These are phyloP conservation scores for Podospora bellae-mahoneyi DNA, from an alignment of 495 filamentous ascomycete genomes.

Conservation along the genomic window DNA sequence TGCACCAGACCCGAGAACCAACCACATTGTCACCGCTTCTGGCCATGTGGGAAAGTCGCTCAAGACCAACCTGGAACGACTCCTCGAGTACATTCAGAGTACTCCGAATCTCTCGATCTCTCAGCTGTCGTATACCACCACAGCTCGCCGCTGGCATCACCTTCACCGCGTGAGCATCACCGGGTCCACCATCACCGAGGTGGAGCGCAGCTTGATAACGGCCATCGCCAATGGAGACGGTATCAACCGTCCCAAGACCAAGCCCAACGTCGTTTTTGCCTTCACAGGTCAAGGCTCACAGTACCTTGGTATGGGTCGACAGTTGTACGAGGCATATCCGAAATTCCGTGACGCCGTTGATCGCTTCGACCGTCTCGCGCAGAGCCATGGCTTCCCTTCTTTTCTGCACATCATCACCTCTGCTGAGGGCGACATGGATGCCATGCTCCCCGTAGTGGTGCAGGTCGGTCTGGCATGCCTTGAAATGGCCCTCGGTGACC, in stretches of 20 bases:
- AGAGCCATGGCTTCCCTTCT: slow-evolving; percentile 62
- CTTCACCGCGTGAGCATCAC: slow-evolving; percentile 73
- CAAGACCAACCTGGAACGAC: slow-evolving; percentile 41
- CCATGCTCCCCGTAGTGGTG: slow-evolving; percentile 64
- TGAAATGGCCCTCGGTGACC: slow-evolving; percentile 73
- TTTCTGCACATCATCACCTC: slow-evolving; percentile 61
- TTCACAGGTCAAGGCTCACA: slow-evolving; percentile 69
- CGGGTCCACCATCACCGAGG: slow-evolving; percentile 59
- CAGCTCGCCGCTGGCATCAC: slow-evolving; percentile 42
- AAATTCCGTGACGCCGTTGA: slow-evolving; percentile 63
- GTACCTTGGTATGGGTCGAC: slow-evolving; percentile 60
- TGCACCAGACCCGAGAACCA: slow-evolving; percentile 41
- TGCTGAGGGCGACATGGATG: slow-evolving; percentile 50
- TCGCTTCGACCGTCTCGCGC: slow-evolving; percentile 62
- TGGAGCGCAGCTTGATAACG: slow-evolving; percentile 57
- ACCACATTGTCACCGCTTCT: slow-evolving; percentile 50
- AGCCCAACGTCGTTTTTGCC: slow-evolving; percentile 57
- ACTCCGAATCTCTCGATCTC: slow-evolving; percentile 45
- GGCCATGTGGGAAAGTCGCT: slow-evolving; percentile 50
- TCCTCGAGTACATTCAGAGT: slow-evolving; percentile 46
- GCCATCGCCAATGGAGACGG: slow-evolving; percentile 9
- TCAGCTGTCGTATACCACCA: slow-evolving; percentile 19
- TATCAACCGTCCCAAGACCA: slow-evolving; percentile 48
- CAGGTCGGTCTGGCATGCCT: slow-evolving; percentile 71
- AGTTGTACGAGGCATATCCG: slow-evolving; percentile 58